Percentiles rank a stretch among this genome's conserved stretches.
Evolutionary conservation across 208 protist species (phyloP).

Genomic region (Trypanosoma cruzi): DNA sequence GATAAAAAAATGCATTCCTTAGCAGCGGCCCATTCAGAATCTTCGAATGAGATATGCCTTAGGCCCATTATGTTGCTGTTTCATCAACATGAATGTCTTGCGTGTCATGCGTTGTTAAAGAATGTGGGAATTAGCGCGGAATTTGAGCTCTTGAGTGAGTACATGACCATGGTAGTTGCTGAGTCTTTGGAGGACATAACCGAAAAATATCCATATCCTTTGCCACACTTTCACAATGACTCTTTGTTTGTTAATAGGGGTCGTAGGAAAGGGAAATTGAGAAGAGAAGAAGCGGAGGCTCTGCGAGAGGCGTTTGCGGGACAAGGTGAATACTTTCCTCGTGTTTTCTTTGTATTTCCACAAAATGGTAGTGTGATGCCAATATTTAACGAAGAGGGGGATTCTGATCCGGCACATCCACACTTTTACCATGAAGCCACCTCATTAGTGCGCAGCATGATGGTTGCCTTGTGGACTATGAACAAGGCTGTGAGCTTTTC

Average conservation of each 20-base stretch:
- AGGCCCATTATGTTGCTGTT: constrained; percentile 30
- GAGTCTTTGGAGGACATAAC: constrained; percentile 21
- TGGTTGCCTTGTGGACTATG: constrained; percentile 58
- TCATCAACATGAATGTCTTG: constrained; percentile 19
- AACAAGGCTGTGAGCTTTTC: constrained; percentile 32
- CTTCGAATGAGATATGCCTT: constrained; percentile 13
- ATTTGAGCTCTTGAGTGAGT: constrained; percentile 44
- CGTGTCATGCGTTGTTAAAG: constrained; percentile 11
- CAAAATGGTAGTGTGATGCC: constrained; percentile 77
- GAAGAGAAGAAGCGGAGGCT: constrained; percentile 4
- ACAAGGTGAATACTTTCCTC: constrained; percentile 61
- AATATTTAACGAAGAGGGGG: constrained; percentile 49
- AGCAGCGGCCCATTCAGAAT: constrained; percentile 11
- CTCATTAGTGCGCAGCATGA: constrained; percentile 42
- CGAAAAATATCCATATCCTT: constrained; percentile 19
- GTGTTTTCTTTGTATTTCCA: constrained; percentile 73
- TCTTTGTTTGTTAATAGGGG: not conserved
- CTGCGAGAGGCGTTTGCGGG: constrained; percentile 34
- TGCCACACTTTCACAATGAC: constrained; percentile 5
- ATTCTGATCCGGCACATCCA: constrained; percentile 30
- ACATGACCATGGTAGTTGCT: constrained; percentile 56
- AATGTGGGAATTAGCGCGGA: constrained; percentile 34
- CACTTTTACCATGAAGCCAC: constrained; percentile 46
- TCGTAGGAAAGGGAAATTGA: not conserved
- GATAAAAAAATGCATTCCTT: not conserved